Percentiles rank a stretch among this genome's conserved stretches.
Evolutionary conservation across 495 filamentous ascomycete species (phyloP).

Genomic region (Aspergillus kassunensis): DNA sequence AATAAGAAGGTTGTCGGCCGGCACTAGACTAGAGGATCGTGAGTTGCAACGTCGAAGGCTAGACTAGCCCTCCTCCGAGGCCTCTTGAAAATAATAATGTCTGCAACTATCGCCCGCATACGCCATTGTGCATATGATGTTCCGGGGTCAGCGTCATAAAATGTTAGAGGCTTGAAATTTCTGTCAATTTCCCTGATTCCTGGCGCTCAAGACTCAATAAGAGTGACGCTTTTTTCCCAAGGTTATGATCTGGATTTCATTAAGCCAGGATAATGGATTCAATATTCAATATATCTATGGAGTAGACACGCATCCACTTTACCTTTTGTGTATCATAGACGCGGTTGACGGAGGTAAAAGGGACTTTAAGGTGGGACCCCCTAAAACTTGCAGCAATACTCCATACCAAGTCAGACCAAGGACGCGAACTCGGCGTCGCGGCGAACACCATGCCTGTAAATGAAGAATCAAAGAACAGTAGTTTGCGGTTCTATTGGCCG

Average conservation of each 20-base stretch:
- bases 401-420: background rate
- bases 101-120: slow-evolving; percentile 12
- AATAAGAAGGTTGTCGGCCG: slow-evolving; percentile 16
- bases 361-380: slow-evolving; percentile 8
- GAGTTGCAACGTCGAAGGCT: slow-evolving; percentile 9
- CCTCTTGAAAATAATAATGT: background rate
- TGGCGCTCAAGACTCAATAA: background rate
- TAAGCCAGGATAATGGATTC: too few relatives aligned
- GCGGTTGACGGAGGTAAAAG: slow-evolving; percentile 3
- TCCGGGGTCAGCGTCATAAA: slow-evolving; percentile 15
- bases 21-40: slow-evolving; percentile 12
- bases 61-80: background rate
- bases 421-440: background rate
- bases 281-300: too few relatives aligned
- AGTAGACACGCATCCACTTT: slow-evolving; percentile 4
- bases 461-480: background rate
- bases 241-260: background rate
- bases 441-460: too few relatives aligned
- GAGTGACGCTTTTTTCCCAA: background rate
- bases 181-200: slow-evolving; percentile 6
- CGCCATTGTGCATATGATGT: slow-evolving; percentile 20
- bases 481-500: background rate
- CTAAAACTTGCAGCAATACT: background rate
- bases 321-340: slow-evolving; percentile 8
- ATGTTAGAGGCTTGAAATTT: background rate